Evolutionary conservation across 257 asterid genomes (phyloP).

Genomic region (Petunia secreta): DNA sequence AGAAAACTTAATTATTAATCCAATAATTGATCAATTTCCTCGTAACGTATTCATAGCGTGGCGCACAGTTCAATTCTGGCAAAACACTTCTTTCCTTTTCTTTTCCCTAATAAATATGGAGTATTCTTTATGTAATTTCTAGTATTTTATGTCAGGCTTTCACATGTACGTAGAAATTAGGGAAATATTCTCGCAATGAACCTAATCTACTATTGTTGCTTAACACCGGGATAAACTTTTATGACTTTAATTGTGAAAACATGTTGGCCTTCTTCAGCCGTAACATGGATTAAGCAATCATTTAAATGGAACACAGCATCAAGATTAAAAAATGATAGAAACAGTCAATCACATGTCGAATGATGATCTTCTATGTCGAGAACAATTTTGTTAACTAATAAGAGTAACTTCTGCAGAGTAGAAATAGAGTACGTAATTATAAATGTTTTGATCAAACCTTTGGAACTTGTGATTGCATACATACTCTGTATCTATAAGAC

Average conservation of each 20-base stretch:
- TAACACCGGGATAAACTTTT: neutral
- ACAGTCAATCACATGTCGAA: neutral
- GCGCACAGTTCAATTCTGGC: neutral
- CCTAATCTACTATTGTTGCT: neutral
- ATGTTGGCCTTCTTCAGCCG: neutral
- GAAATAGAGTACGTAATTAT: neutral
- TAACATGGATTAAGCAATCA: neutral
- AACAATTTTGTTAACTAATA: neutral
- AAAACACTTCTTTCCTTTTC: neutral
- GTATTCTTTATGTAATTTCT: neutral
- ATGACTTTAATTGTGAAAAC: neutral
- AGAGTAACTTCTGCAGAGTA: neutral
- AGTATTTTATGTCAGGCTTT: neutral
- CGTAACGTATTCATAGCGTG: neutral
- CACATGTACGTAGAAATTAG: conserved; percentile 18
- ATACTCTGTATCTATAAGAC: too few species aligned
- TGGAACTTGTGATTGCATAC: too few species aligned
- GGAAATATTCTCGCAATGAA: conserved; percentile 2
- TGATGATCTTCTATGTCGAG: neutral
- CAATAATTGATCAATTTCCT: neutral
- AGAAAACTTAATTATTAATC: neutral
- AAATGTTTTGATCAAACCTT: too few species aligned
- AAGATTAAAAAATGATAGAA: neutral
- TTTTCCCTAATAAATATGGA: neutral
- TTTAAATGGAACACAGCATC: neutral